These are phyloP conservation scores for Leccinum griseonigrum DNA, from an alignment of 1,284 basidiomycete genomes.

Conservation along the genomic window DNA sequence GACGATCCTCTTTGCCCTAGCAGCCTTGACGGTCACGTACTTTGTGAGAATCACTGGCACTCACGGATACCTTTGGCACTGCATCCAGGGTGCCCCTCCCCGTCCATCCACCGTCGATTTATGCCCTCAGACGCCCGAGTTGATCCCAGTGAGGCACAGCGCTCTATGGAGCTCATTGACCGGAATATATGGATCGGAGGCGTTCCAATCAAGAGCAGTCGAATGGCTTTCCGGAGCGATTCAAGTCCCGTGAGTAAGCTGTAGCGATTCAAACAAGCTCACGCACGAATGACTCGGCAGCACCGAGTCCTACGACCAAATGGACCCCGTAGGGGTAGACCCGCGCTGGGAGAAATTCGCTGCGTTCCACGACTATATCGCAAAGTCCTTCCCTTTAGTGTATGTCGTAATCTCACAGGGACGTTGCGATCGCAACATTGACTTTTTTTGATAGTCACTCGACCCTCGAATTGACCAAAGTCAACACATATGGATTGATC, in stretches of 20 bases:
- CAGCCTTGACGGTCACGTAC: conserved; percentile 16
- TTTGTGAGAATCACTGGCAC: conserved; percentile 6
- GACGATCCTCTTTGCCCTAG: conserved; percentile 15
- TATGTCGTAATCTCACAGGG: conserved; percentile 20
- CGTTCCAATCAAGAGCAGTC: conserved; percentile 33
- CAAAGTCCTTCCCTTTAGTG: conserved; percentile 40
- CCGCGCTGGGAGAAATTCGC: conserved; percentile 46
- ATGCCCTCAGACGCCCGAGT: conserved; percentile 30
- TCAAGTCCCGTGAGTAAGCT: conserved; percentile 31
- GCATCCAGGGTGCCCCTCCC: background rate
- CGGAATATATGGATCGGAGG: conserved; percentile 28
- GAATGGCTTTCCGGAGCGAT: conserved; percentile 38
- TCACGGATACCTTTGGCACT: conserved; percentile 8
- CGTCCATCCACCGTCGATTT: conserved; percentile 3
- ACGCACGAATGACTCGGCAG: conserved; percentile 10
- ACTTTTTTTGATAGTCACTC: conserved; percentile 41
- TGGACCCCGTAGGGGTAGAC: conserved; percentile 43
- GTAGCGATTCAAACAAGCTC: background rate
- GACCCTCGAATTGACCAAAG: conserved; percentile 49
- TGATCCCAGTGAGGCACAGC: conserved; percentile 28
- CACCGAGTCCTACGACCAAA: conserved; percentile 42
- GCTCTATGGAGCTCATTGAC: conserved; percentile 27
- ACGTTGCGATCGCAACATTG: background rate
- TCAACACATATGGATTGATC: conserved; percentile 65
- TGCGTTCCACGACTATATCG: conserved; percentile 44